Evolutionary conservation across 2,329 filamentous ascomycete genomes (phyloP).

Genomic region (Xylariaceae sp.): DNA sequence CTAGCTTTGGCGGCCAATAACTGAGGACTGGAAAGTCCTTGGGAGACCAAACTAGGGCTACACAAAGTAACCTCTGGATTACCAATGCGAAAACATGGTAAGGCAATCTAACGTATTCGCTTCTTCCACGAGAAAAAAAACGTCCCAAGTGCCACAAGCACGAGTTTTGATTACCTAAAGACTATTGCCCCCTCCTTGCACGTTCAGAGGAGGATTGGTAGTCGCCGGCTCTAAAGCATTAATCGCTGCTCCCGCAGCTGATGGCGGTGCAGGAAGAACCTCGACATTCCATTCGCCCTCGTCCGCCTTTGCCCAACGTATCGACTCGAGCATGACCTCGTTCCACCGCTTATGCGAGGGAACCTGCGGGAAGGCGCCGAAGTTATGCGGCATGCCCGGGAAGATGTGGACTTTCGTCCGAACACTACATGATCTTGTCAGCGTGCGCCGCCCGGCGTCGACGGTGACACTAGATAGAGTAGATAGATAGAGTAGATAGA

Average conservation of each 20-base stretch:
- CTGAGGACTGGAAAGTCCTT: too few species aligned
- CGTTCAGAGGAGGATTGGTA: not conserved
- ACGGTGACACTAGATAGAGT: too few species aligned
- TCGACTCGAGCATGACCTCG: slow-evolving; percentile 18
- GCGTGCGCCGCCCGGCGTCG: not conserved
- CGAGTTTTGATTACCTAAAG: not conserved
- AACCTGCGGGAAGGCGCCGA: slow-evolving; percentile 28
- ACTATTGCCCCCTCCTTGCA: slow-evolving; percentile 4
- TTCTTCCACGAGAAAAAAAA: not conserved
- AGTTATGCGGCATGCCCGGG: slow-evolving; percentile 35
- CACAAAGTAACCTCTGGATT: too few species aligned
- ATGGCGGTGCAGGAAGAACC: slow-evolving; percentile 11
- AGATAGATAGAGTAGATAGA: too few species aligned
- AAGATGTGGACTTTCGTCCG: slow-evolving; percentile 36
- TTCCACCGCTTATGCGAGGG: slow-evolving; percentile 27
- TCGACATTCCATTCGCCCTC: slow-evolving; percentile 26
- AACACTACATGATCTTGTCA: slow-evolving; percentile 18
- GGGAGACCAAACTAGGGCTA: too few species aligned
- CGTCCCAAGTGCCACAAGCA: not conserved
- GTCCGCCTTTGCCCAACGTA: slow-evolving; percentile 21
- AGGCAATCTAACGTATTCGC: too few species aligned
- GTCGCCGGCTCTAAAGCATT: slow-evolving; percentile 7
- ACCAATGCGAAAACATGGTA: too few species aligned
- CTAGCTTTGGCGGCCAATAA: too few species aligned
- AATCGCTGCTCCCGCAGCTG: slow-evolving; percentile 1